Base-by-base conservation (phyloP, 331 rosid genomes). In the Malus hybrid region DNA sequence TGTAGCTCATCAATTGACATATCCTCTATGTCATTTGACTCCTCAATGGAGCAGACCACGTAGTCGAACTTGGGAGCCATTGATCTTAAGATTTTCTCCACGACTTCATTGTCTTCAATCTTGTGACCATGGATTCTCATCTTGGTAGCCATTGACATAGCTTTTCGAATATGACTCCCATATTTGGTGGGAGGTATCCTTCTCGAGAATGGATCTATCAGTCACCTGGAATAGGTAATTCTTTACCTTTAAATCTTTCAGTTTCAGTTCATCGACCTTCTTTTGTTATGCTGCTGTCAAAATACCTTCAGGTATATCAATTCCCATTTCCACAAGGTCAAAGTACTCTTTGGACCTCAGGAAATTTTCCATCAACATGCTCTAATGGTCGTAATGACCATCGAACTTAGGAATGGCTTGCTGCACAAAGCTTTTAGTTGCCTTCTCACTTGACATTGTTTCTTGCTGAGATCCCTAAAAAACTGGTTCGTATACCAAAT, bases 101-200 rank as follows among this genome's bases (percentile, higher is more conserved):
- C 14, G 0, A 74, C 26, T 14, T 5, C 7, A 4, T 57, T 78
- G 6, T 68, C 60, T 20, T 20, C 10, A 4, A 11, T n/a, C 20
- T 74, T 74, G 2, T 79, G 64, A 1, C 71, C 71, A 48, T 74
- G 68, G 20, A 78, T 64, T 5, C 24, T 53, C 67, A 72, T 63
- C 73, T 64, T 68, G 52, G 60, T 77, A 1, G 19, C 6, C 1
- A 67, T 60, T 29, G 66, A n/a, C 75, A 68, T 73, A 2, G 12
- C 48, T 6, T 39, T 9, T 1, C 48, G 24, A 22, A 73, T 20
- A 7, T 56, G 33, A 57, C 19, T 32, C 52, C 55, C 68, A 72
- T 18, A 44, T 46, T 3, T 68, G 24, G 20, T 46, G 22, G 73
- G 60, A 68, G 34, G 73, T 42, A 1, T 72, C 57, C 26, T 58